Base-by-base conservation (phyloP, 371 early-diverging fungal genomes). In the Circinella minor region DNA sequence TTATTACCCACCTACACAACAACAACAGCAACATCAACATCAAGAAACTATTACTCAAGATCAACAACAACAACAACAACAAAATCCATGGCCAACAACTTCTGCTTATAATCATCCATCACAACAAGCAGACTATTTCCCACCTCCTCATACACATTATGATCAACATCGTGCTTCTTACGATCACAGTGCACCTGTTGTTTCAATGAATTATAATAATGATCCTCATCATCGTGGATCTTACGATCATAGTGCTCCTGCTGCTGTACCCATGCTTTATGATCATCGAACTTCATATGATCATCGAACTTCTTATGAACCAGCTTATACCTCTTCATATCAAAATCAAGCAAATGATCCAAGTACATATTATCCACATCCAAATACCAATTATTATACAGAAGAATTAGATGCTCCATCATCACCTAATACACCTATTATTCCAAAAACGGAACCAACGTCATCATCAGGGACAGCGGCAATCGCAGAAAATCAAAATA, bases 391-490 rank as follows among this genome's bases (percentile, higher is more conserved):
- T 37, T 68, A 74, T 18, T 71, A 74, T 59, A 64, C 57, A 4
- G 74, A 74, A 61, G 74, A 71, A n/a, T 37, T 55, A n/a, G 68
- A 71, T 4, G 69, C 36, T 17, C 43, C 60, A 9, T 37, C 65
- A 49, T 65, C 71, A 34, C 63, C 74, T 13, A 48, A 66, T 14
- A 63, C 74, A 3, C 74, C 74, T 37, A 73, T 73, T 39, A 51
- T 73, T 10, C 49, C 61, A 38, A 55, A 65, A 39, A n/a, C 59
- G 20, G 55, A 67, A 11, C 36, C 66, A 13, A 15, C 43, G 43
- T 43, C 43, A 43, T 27, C 27, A 27, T 27, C 27, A 27, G 27
- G 27, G 27, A 27, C 27, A 27, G 27, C 27, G 27, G 27, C 2
- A 27, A 27, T 2, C 0, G 27, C 27, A 27, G 27, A 27, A 27